phyloP scores from a whole-genome alignment of 192 early-diverging fungal genomes.

The Entrophospora sp. region DNA sequence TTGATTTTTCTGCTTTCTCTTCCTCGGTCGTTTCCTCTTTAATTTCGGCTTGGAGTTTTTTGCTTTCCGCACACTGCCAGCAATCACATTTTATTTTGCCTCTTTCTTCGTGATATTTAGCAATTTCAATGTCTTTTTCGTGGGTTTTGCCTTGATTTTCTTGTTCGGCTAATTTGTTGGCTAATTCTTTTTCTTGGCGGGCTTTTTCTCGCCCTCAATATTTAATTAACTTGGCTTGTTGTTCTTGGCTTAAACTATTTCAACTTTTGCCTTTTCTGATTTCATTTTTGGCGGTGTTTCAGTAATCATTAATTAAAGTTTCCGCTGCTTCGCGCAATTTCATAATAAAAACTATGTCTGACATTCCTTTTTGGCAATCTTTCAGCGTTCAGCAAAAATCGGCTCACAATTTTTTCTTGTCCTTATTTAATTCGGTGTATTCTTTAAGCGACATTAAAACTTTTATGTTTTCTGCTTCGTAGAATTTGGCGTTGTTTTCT shows the following conservation, averaged over 20 bases:
- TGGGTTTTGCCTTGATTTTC: background rate
- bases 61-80: background rate
- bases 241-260: background rate
- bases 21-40: background rate
- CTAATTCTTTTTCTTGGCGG: background rate
- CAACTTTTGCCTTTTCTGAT: background rate
- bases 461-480: background rate
- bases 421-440: background rate
- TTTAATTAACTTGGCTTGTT: background rate
- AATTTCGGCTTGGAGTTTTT: background rate
- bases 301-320: background rate
- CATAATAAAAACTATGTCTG: background rate
- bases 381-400: background rate
- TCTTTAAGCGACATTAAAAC: background rate
- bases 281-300: background rate
- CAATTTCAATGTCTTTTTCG: background rate
- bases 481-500: background rate
- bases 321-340: background rate
- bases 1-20: background rate
- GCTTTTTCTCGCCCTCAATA: slow-evolving; percentile 1
- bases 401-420: background rate
- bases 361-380: background rate
- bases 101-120: slow-evolving; percentile 3
- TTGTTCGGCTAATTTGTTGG: background rate
- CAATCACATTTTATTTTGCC: slow-evolving; percentile 9